A percentile compares a stretch with the other conserved stretches of the same genome.
Conservation (phyloP, 345 rosid genomes). For the Salix suchowensis region DNA sequence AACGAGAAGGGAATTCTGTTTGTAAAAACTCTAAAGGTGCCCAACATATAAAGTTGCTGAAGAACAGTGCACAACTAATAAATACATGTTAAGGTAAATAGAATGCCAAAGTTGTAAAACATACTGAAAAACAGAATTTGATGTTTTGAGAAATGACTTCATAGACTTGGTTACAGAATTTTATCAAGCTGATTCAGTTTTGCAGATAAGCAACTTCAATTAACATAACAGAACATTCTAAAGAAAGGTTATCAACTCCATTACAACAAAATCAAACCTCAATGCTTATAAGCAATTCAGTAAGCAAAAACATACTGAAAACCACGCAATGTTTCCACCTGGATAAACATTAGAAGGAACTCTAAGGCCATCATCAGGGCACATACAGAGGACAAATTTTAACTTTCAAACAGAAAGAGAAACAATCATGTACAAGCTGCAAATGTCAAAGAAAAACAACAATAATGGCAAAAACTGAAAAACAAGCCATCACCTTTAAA, state of each 20-base stretch:
- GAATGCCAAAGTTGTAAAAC: neutral
- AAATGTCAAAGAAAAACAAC: neutral
- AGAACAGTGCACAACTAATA: neutral
- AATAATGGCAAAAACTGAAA: neutral
- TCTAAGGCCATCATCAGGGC: neutral
- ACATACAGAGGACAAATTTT: neutral
- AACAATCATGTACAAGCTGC: neutral
- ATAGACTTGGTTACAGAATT: neutral
- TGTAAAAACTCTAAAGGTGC: neutral
- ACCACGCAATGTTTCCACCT: neutral
- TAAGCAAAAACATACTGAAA: neutral
- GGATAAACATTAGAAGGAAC: neutral
- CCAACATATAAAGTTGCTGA: neutral
- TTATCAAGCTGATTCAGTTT: neutral
- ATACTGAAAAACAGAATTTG: neutral
- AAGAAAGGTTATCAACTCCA: neutral
- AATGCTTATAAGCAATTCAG: neutral
- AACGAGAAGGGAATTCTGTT: neutral
- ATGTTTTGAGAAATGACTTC: neutral
- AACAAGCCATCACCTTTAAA: neutral
- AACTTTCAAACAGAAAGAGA: neutral
- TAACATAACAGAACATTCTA: neutral
- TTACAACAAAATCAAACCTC: neutral
- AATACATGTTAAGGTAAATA: neutral
- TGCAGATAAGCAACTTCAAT: neutral